Percentiles rank a stretch among this genome's conserved stretches.
Conservation (phyloP, 2,329 filamentous ascomycete species). For the Pezicula radicicola region DNA sequence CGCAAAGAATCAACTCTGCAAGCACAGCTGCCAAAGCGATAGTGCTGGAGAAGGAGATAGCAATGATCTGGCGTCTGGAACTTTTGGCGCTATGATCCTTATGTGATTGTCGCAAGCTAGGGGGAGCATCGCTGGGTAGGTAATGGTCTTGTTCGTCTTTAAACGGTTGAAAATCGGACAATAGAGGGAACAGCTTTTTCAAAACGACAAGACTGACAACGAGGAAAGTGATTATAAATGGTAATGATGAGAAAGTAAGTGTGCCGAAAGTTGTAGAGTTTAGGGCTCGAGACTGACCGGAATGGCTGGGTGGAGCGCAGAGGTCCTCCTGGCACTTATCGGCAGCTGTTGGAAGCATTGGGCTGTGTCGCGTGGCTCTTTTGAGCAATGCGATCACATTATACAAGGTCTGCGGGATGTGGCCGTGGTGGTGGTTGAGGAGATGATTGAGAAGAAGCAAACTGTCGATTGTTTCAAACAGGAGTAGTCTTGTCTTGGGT, state of each 20-base stretch:
- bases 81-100: conserved; percentile 55
- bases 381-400: conserved; percentile 14
- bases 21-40: conserved; percentile 75
- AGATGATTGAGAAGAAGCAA: background rate
- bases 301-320: conserved; percentile 15
- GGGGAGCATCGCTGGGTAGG: conserved; percentile 60
- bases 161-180: conserved; percentile 53
- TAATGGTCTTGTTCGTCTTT: conserved; percentile 57
- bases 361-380: conserved; percentile 12
- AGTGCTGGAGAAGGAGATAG: conserved; percentile 70
- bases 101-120: conserved; percentile 54
- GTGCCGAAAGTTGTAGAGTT: conserved; percentile 34
- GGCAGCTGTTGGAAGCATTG: conserved; percentile 23
- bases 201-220: conserved; percentile 60
- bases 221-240: conserved; percentile 70
- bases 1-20: conserved; percentile 77
- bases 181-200: conserved; percentile 68
- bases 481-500: too few species aligned
- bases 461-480: too few species aligned
- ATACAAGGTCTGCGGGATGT: background rate
- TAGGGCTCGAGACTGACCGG: conserved; percentile 12
- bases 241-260: conserved; percentile 58
- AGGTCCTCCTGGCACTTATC: conserved; percentile 26
- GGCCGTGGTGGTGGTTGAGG: background rate
- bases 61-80: conserved; percentile 48